A percentile compares a stretch with the other conserved stretches of the same genome.
phyloP scores from a whole-genome alignment of 1,284 basidiomycete genomes.

The Phylloporus sp. region DNA sequence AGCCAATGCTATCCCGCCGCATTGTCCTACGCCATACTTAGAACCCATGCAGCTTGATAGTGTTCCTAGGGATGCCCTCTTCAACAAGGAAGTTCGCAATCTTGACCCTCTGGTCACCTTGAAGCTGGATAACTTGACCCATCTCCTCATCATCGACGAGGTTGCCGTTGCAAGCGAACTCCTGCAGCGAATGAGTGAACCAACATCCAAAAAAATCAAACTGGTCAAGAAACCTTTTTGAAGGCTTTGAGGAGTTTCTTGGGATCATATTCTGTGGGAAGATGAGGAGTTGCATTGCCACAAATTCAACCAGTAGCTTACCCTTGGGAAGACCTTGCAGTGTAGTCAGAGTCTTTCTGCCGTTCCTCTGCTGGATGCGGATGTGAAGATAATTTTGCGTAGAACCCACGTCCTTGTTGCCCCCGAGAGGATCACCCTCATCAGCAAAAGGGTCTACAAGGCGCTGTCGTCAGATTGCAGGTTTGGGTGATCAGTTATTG shows the following conservation, averaged over 20 bases:
- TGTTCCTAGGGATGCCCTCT: constrained; percentile 72
- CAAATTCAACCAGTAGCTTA: constrained; percentile 41
- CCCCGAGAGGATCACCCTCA: constrained; percentile 80
- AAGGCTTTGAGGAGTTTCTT: constrained; percentile 99
- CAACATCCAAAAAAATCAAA: constrained; percentile 5
- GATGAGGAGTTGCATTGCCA: constrained; percentile 19
- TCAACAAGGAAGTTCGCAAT: constrained; percentile 87
- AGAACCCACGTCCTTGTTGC: constrained; percentile 78
- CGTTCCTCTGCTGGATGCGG: constrained; percentile 99
- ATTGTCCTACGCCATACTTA: constrained; percentile 36
- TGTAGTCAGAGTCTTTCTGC: constrained; percentile 98
- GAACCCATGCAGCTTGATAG: constrained; percentile 90
- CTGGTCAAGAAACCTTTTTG: constrained; percentile 78
- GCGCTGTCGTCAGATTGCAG: constrained; percentile 17
- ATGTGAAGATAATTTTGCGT: constrained; percentile 92
- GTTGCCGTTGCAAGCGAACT: constrained; percentile 99
- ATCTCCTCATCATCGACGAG: constrained; percentile 97
- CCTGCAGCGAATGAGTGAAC: constrained; percentile 50
- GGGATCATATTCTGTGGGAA: constrained; percentile 85
- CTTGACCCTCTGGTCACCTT: constrained; percentile 96
- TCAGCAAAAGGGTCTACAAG: constrained; percentile 90
- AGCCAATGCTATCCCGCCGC: constrained; percentile 10
- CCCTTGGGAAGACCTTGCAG: constrained; percentile 96
- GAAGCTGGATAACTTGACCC: constrained; percentile 98
- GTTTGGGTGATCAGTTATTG: constrained; percentile 32